Base-by-base conservation (phyloP, 768 basidiomycete genomes). In the Tylopilus sp. region DNA sequence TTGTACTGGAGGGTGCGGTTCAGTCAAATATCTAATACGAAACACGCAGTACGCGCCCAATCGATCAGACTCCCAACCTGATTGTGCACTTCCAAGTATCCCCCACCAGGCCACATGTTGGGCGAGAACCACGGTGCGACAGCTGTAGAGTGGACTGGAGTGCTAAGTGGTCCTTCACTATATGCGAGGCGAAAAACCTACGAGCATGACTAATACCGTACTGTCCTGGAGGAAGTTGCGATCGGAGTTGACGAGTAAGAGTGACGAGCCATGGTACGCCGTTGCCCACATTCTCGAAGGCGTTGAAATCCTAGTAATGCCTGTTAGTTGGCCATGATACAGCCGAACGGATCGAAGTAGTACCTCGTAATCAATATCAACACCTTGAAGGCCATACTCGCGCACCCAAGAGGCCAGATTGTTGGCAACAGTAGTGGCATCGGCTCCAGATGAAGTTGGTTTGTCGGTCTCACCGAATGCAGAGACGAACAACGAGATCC, bases 401-500 rank as follows among this genome's bases (percentile, higher is more conserved):
- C 67, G 70, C 33, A 79, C 78, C 70, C 71, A 79, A 1, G 67
- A 62, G 3, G 77, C 78, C 54, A 80, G 63, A 8, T 67, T 64
- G 50, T 74, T 66, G 1, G 79, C 79, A 2, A 68, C 63, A 13
- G 43, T 51, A 21, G 68, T 64, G 0, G 79, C 72, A 49, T 78
- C 70, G 1, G 60, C 57, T 28, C 72, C 73, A 10, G 62, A 58
- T 1, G 73, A 63, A 3, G 78, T 80, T 5, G 78, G 78, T 12
- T 67, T 58, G 40, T 64, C 57, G 2, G 60, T 46, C 12, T 73
- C 67, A 5, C 78, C 79, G 56, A 83, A 83, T 6, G 73, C 72
- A 50, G 80, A 79, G 7, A 83, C 81, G 50, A 83, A 75, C 30
- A 84, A 62, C 41, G 76, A 76, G 62, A 83, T 81, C 17, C 81